Base-by-base conservation (phyloP, 495 filamentous ascomycete genomes). In the Trichoderma asperelloides region DNA sequence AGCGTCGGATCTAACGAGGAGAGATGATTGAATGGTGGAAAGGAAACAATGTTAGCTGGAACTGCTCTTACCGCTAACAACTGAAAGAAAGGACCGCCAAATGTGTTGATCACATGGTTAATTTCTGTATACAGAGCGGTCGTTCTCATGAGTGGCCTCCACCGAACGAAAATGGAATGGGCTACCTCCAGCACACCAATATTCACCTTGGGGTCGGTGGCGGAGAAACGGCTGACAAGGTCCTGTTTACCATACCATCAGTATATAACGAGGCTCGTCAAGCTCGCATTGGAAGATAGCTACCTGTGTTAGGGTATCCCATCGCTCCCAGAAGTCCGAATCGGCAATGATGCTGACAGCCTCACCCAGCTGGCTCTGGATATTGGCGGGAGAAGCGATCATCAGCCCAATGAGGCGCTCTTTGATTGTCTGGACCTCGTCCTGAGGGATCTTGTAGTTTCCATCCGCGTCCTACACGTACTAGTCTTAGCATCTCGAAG, bases 291-390 rank as follows among this genome's bases (percentile, higher is more conserved):
- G 68, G 66, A 47, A 76, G 79, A 68, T 41, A 33, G 74, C 16
- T 13, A 90, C 87, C 80, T 91, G 87, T 62, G 93, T 89, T 68
- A 99, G 82, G 41, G 92, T 96, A 72, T 97, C 90, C 96, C 96
- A 99, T 72, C 90, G 84, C 75, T 88, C 81, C 89, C 89, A 98
- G 78, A 99, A 99, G 74, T 99, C 96, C 71, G 92, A 97, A 76
- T 98, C 94, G 43, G 96, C 96, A 69, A 99, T 98, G 69, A 92
- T 85, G 77, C 95, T 97, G 74, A 97, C 92, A 45, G 95, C 93
- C 70, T 98, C 96, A 70, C 96, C 96, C 55, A 99, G 81, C 78
- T 98, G 96, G 55, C 90, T 86, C 75, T 97, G 96, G 69, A 99
- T 91, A 16, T 84, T 87, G 33, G 91, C 71, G 3, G 93, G 93